Base-by-base conservation (phyloP, 1,139 yeast species). In the Yamadazyma mexicana region DNA sequence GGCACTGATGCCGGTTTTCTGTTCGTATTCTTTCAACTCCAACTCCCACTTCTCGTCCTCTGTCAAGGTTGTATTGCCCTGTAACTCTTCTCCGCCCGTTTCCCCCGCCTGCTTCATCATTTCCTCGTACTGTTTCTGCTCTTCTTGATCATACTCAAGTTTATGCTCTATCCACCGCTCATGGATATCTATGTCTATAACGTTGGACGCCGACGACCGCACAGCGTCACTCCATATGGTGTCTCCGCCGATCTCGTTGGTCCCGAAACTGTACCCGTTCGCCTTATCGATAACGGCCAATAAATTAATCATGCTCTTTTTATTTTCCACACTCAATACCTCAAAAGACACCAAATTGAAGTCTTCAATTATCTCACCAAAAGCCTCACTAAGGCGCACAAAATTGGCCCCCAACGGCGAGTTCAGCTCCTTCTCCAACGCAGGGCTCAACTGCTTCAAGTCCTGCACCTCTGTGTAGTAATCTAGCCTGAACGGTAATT, bases 101-200 rank as follows among this genome's bases (percentile, higher is more conserved):
- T 64, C 61, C 24, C 62, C 65, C 24, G 42, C 47, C 39, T 45
- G 65, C 17, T 49, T 40, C 24, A 51, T 48, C 35, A 62, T 37
- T 30, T 64, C 67, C 33, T 58, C 51, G 31, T 72, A 69, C 40
- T 77, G 77, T 39, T 73, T 73, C 33, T 64, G 71, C 51, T 81
- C 91, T 35, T 63, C 46, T 38, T 74, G 71, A 49, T 92, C 98
- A 58, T 86, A 89, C 38, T 67, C 69, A 29, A 79, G 85, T 56
- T 91, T 92, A 49, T 81, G 74, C 42, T 88, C 97, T 10, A 94
- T 78, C 99, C 99, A 94, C 46, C 99, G 71, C 50, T 94, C 98
- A 51, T 94, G 98, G 5, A 89, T 78, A 56, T 91, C 96, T 5
- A 83, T 70, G 15, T 65, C 69, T 3, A 75, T 78, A 0, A 74